Percentiles rank a stretch among this genome's conserved stretches.
Conservation (phyloP, 805 yeast genomes). For the Pichia membranifaciens region DNA sequence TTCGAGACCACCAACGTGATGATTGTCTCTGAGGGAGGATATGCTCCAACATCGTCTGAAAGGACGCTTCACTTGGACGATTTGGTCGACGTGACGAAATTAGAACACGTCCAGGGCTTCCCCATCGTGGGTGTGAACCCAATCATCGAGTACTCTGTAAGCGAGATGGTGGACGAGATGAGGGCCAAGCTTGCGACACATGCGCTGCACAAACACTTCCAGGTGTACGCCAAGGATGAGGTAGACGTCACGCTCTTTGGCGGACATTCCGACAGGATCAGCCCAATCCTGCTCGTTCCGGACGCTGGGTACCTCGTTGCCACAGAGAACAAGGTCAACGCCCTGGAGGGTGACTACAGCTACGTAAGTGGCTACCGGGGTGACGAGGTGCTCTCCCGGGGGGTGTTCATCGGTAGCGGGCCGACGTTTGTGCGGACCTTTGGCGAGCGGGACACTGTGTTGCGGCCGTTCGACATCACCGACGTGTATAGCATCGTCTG, state of each 20-base stretch:
- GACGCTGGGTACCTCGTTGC: conserved; percentile 56
- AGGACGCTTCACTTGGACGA: conserved; percentile 72
- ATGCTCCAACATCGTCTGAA: conserved; percentile 78
- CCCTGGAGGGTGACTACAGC: conserved; percentile 37
- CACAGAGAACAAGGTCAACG: not conserved
- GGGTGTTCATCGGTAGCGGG: conserved; percentile 73
- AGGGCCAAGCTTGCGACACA: conserved; percentile 26
- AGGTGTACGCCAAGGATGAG: conserved; percentile 52
- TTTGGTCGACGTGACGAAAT: conserved; percentile 44
- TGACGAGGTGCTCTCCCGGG: conserved; percentile 73
- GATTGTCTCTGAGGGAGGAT: conserved; percentile 87
- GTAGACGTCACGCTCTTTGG: conserved; percentile 56
- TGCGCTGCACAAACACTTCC: conserved; percentile 32
- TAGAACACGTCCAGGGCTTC: conserved; percentile 74
- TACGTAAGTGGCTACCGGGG: conserved; percentile 88
- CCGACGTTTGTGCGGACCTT: conserved; percentile 51
- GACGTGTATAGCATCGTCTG: conserved; percentile 74
- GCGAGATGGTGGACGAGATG: conserved; percentile 44
- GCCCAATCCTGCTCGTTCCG: conserved; percentile 84
- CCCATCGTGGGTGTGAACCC: conserved; percentile 80
- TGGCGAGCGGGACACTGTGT: conserved; percentile 33
- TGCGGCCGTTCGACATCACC: conserved; percentile 63
- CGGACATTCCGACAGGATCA: conserved; percentile 50
- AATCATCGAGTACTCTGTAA: conserved; percentile 31
- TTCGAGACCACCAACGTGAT: conserved; percentile 64